Percentiles rank a stretch among this genome's conserved stretches.
Evolutionary conservation across 2,329 filamentous ascomycete species (phyloP).

Genomic region (Alternaria brassicae): DNA sequence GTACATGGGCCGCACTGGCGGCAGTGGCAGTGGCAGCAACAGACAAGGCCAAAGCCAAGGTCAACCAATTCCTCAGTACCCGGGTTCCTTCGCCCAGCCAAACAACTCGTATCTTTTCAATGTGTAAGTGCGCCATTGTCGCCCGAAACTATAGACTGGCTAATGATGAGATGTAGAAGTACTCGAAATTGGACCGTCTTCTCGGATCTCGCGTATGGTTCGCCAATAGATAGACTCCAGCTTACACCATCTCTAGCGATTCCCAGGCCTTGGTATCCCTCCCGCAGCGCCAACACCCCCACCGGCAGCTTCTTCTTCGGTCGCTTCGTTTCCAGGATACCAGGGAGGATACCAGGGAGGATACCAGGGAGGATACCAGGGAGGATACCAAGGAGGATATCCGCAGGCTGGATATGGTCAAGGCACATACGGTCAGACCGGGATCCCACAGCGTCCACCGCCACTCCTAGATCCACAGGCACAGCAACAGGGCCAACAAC

Average conservation of each 20-base stretch:
- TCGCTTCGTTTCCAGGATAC: conserved; percentile 26
- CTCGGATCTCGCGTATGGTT: neutral
- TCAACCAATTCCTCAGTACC: conserved; percentile 29
- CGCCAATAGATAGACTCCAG: neutral
- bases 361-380: conserved; percentile 23
- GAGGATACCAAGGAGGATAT: conserved; percentile 18
- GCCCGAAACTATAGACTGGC: neutral
- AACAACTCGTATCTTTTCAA: conserved; percentile 34
- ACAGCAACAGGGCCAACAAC: conserved; percentile 17
- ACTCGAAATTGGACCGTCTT: neutral
- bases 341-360: conserved; percentile 22
- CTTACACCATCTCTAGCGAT: conserved; percentile 30
- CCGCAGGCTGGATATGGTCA: conserved; percentile 18
- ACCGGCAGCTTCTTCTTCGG: conserved; percentile 28
- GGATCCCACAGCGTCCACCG: conserved; percentile 26
- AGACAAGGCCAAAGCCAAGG: conserved; percentile 13
- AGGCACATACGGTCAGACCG: conserved; percentile 14
- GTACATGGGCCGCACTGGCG: conserved; percentile 37
- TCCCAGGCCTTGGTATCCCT: conserved; percentile 27
- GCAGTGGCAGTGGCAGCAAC: conserved; percentile 1
- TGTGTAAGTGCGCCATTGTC: conserved; percentile 30
- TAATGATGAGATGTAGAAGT: conserved; percentile 23
- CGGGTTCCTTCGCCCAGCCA: conserved; percentile 24
- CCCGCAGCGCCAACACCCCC: conserved; percentile 40
- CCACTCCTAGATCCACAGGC: conserved; percentile 25